A percentile compares a stretch with the other conserved stretches of the same genome.
Evolutionary conservation across 2,329 filamentous ascomycete genomes (phyloP).

Genomic region (Ophiocordyceps polyrhachis-furcata): DNA sequence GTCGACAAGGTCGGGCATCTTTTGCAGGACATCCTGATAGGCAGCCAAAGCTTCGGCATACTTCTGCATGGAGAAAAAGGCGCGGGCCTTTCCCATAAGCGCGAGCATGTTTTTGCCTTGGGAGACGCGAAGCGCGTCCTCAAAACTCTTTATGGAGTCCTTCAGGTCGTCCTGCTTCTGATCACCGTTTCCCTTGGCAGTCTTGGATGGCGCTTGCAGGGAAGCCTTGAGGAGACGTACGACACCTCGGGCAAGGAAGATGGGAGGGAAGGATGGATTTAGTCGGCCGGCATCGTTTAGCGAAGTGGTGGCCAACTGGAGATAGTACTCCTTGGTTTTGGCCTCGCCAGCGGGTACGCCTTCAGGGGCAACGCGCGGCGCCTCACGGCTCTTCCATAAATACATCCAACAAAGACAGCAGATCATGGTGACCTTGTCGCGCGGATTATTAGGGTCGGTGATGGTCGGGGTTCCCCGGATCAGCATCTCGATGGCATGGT

Average conservation of each 20-base stretch:
- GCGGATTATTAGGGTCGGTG: conserved; percentile 48
- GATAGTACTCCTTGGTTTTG: conserved; percentile 84
- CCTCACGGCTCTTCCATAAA: conserved; percentile 72
- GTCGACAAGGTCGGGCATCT: conserved; percentile 74
- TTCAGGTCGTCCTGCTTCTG: conserved; percentile 66
- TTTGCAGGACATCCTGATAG: conserved; percentile 75
- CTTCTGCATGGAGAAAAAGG: conserved; percentile 70
- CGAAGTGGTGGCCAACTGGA: conserved; percentile 75
- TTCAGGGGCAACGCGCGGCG: conserved; percentile 43
- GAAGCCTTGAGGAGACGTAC: conserved; percentile 77
- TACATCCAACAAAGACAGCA: conserved; percentile 83
- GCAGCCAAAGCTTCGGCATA: conserved; percentile 65
- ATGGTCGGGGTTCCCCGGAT: conserved; percentile 56
- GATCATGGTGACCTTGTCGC: conserved; percentile 72
- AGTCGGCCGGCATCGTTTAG: conserved; percentile 92
- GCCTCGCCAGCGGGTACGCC: conserved; percentile 47
- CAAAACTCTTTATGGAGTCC: conserved; percentile 79
- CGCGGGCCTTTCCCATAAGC: conserved; percentile 72
- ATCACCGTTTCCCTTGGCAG: conserved; percentile 45
- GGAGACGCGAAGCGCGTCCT: conserved; percentile 76
- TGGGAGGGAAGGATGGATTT: conserved; percentile 78
- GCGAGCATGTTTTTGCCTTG: conserved; percentile 82
- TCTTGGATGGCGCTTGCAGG: conserved; percentile 55
- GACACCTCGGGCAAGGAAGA: conserved; percentile 82
- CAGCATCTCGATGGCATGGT: conserved; percentile 59